phyloP scores from a whole-genome alignment of 345 rosid genomes.

The Dimocarpus longan region DNA sequence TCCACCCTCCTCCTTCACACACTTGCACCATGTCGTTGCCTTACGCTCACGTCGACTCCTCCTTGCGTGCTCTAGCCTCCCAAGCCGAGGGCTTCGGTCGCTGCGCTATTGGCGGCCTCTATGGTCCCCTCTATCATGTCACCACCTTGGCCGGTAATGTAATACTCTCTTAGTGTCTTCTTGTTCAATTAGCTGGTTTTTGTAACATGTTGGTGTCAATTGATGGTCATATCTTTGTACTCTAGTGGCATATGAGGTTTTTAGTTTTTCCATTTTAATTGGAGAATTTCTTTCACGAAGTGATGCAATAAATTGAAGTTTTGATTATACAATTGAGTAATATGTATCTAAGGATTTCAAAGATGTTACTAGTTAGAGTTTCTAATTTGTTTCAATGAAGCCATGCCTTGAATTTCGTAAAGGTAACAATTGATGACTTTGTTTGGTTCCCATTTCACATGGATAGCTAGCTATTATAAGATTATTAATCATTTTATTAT shows the following conservation, averaged over 20 bases:
- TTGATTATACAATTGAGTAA: no score
- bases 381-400: background rate
- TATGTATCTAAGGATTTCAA: background rate
- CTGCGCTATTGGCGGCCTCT: conserved; percentile 79
- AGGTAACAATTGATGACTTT: background rate
- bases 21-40: conserved; percentile 40
- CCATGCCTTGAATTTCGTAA: background rate
- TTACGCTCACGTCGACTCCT: conserved; percentile 65
- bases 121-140: conserved; percentile 66
- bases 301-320: background rate
- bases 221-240: background rate
- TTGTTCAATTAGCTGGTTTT: background rate
- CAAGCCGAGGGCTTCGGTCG: conserved; percentile 93
- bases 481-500: background rate
- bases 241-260: background rate
- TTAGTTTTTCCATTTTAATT: background rate
- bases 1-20: conserved; percentile 11
- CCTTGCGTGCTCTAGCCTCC: conserved; percentile 77
- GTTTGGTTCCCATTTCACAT: background rate
- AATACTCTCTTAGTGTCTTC: background rate
- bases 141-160: conserved; percentile 77
- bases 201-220: background rate
- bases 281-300: background rate
- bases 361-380: background rate
- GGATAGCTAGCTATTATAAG: background rate